These are phyloP conservation scores for Podospora anserina DNA, from an alignment of 495 filamentous ascomycete genomes.

Conservation along the genomic window DNA sequence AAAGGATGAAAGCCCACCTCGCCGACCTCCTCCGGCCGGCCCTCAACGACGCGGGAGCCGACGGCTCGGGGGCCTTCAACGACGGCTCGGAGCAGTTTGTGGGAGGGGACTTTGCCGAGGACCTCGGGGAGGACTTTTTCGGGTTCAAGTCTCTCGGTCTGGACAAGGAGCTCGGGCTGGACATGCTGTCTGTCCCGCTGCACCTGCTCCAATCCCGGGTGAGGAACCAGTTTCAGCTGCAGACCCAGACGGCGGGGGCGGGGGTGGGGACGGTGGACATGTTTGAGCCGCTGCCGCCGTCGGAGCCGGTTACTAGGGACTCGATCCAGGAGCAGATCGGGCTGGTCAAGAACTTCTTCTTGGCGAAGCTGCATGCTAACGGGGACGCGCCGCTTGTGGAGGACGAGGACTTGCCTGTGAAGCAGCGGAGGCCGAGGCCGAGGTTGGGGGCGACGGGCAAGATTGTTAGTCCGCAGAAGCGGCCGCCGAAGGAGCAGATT, in stretches of 20 bases:
- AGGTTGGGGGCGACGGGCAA: constrained; percentile 91
- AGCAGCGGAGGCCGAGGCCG: constrained; percentile 89
- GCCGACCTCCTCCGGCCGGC: constrained; percentile 89
- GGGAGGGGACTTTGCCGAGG: constrained; percentile 93
- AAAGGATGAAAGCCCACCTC: constrained; percentile 85
- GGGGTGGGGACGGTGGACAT: constrained; percentile 54
- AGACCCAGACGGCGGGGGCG: constrained; percentile 54
- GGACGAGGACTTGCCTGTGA: constrained; percentile 90
- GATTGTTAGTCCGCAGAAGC: constrained; percentile 85
- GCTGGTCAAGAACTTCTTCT: constrained; percentile 84
- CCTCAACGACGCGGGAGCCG: constrained; percentile 68
- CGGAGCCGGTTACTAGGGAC: constrained; percentile 76
- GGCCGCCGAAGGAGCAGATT: constrained; percentile 72
- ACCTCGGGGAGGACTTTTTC: constrained; percentile 97
- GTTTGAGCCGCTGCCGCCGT: constrained; percentile 66
- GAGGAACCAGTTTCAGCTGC: constrained; percentile 71
- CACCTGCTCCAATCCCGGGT: constrained; percentile 92
- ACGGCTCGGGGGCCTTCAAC: constrained; percentile 86
- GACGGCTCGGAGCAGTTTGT: constrained; percentile 98
- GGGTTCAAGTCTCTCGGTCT: constrained; percentile 95
- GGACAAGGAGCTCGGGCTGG: constrained; percentile 81
- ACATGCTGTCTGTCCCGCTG: constrained; percentile 83
- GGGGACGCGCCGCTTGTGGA: constrained; percentile 80
- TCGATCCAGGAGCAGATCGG: constrained; percentile 76
- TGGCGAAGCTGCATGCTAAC: constrained; percentile 77